Evolutionary conservation across 257 asterid species (phyloP).

Genomic region (Plantago major): DNA sequence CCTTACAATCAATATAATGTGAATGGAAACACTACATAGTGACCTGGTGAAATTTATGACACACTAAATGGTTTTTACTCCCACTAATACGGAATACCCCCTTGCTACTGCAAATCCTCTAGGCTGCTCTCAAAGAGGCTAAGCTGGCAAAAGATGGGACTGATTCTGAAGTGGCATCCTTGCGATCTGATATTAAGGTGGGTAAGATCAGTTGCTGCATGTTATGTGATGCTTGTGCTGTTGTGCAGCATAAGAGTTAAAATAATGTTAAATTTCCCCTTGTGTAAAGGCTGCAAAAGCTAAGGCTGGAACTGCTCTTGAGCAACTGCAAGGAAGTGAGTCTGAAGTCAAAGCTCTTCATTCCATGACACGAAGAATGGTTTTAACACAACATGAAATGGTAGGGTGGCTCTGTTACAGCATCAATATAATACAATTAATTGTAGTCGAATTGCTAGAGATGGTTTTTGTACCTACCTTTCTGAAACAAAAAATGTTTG

Average conservation of each 20-base stretch:
- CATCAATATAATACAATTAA: constrained; percentile 3
- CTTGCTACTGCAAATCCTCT: constrained; percentile 18
- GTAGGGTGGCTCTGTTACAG: constrained; percentile 34
- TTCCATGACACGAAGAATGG: constrained; percentile 94
- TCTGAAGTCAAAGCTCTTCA: constrained; percentile 80
- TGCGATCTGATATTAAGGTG: constrained; percentile 70
- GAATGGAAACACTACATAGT: neutral
- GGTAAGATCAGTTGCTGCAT: constrained; percentile 18
- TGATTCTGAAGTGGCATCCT: constrained; percentile 54
- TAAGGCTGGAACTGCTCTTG: constrained; percentile 53
- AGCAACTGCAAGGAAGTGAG: constrained; percentile 61
- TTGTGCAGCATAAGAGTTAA: constrained; percentile 21
- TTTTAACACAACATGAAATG: constrained; percentile 89
- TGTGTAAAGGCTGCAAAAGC: constrained; percentile 61
- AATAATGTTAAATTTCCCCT: constrained; percentile 12
- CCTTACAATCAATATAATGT: neutral
- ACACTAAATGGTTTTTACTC: constrained; percentile 9
- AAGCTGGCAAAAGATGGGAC: constrained; percentile 64
- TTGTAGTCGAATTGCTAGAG: constrained; percentile 8
- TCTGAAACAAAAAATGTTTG: constrained; percentile 21
- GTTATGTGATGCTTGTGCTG: constrained; percentile 12
- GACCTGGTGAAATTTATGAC: constrained; percentile 15
- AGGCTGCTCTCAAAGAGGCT: constrained; percentile 97
- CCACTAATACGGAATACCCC: constrained; percentile 16
- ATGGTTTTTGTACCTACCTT: constrained; percentile 15